Percentiles rank a stretch among this genome's conserved stretches.
phyloP scores from a whole-genome alignment of 768 basidiomycete genomes.

The Tylopilus sp. region DNA sequence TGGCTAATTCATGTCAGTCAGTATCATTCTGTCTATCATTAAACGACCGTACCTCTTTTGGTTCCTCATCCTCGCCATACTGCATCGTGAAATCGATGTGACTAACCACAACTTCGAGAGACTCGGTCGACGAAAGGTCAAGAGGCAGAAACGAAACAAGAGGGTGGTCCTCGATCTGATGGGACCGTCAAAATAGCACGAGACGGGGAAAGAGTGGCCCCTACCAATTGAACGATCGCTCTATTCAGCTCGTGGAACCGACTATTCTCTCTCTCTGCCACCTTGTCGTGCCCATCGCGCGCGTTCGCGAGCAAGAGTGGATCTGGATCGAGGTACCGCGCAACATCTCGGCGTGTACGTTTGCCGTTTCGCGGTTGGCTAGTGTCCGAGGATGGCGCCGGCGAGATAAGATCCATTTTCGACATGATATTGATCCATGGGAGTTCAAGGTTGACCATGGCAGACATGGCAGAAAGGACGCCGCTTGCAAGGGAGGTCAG shows the following conservation, averaged over 20 bases:
- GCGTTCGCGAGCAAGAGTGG: conserved; percentile 75
- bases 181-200: not conserved
- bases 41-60: conserved; percentile 67
- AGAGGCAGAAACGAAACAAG: conserved; percentile 95
- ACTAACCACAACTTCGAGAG: conserved; percentile 84
- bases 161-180: conserved; percentile 96
- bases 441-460: conserved; percentile 97
- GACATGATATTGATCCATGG: conserved; percentile 99
- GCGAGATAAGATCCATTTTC: conserved; percentile 95
- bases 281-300: conserved; percentile 43
- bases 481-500: conserved; percentile 50
- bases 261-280: conserved; percentile 54
- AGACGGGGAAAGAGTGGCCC: too few species aligned
- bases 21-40: not conserved
- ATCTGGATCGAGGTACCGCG: conserved; percentile 96
- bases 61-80: conserved; percentile 98
- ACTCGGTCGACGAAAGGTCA: conserved; percentile 86
- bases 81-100: conserved; percentile 99
- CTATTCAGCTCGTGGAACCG: conserved; percentile 92
- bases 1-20: conserved; percentile 51
- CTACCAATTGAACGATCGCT: conserved; percentile 91
- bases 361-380: conserved; percentile 68
- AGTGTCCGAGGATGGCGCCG: conserved; percentile 28
- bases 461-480: conserved; percentile 96
- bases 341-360: conserved; percentile 74